Conservation (phyloP, 2,329 filamentous ascomycete species). For the Lachnellula willkommii region DNA sequence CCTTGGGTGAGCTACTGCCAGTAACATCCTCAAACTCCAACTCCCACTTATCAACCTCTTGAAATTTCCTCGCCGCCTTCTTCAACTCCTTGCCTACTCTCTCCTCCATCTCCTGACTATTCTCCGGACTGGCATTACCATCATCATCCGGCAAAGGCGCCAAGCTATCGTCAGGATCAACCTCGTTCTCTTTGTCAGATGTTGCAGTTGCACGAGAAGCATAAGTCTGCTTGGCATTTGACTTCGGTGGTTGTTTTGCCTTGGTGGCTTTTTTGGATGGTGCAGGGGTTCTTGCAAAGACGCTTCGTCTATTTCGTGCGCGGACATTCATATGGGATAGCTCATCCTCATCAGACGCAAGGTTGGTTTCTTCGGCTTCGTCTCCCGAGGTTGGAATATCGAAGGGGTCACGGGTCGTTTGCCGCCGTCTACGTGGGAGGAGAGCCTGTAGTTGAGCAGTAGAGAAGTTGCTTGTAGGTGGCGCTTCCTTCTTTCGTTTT, state of each 20-base stretch:
- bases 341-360: slow-evolving; percentile 52
- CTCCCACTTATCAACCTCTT: slow-evolving; percentile 65
- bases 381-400: slow-evolving; percentile 39
- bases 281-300: slow-evolving; percentile 17
- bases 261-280: slow-evolving; percentile 25
- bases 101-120: slow-evolving; percentile 35
- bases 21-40: slow-evolving; percentile 61
- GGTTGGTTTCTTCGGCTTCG: slow-evolving; percentile 44
- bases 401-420: slow-evolving; percentile 30
- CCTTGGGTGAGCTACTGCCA: slow-evolving; percentile 46
- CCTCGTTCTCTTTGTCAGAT: slow-evolving; percentile 56
- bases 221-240: slow-evolving; percentile 41
- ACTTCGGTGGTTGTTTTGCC: slow-evolving; percentile 16
- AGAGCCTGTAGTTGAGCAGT: slow-evolving; percentile 35
- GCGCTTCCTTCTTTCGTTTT: slow-evolving; percentile 16
- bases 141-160: slow-evolving; percentile 43
- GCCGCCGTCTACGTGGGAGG: slow-evolving; percentile 31
- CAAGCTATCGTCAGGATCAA: slow-evolving; percentile 36
- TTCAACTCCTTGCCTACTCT: slow-evolving; percentile 45
- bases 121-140: slow-evolving; percentile 28
- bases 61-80: slow-evolving; percentile 56
- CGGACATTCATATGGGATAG: slow-evolving; percentile 42
- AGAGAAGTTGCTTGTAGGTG: slow-evolving; percentile 25
- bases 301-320: slow-evolving; percentile 29
- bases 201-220: slow-evolving; percentile 31